Evolutionary conservation across 306 rosid species (phyloP).

Genomic region (Adenanthera pavonina): DNA sequence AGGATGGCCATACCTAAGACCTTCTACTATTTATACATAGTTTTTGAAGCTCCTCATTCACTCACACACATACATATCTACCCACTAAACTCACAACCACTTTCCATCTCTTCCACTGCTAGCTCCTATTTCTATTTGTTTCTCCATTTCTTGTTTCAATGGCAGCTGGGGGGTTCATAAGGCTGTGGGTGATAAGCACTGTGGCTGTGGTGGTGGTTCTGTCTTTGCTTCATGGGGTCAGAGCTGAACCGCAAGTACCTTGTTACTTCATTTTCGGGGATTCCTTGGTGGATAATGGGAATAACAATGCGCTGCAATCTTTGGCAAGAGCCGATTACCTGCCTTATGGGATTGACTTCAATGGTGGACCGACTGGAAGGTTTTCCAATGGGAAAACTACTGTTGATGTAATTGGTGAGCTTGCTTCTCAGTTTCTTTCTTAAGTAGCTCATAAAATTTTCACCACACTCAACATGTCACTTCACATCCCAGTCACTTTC

Average conservation of each 20-base stretch:
- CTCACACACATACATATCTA: conserved; percentile 22
- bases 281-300: conserved; percentile 88
- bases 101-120: background rate
- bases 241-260: conserved; percentile 71
- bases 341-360: conserved; percentile 87
- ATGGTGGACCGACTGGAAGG: conserved; percentile 80
- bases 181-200: conserved; percentile 19
- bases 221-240: conserved; percentile 41
- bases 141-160: conserved; percentile 17
- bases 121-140: background rate
- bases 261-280: conserved; percentile 96
- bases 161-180: background rate
- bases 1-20: background rate
- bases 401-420: conserved; percentile 77
- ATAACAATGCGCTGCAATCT: conserved; percentile 76
- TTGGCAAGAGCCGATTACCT: conserved; percentile 78
- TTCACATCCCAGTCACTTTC: background rate
- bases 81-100: background rate
- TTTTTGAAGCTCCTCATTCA: conserved; percentile 30
- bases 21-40: conserved; percentile 47
- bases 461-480: background rate
- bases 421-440: conserved; percentile 8
- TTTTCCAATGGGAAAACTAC: conserved; percentile 88
- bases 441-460: background rate
- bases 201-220: conserved; percentile 41